These are phyloP conservation scores for Trypanosomatidae sp. DNA, from an alignment of 208 protist genomes.

Conservation along the genomic window DNA sequence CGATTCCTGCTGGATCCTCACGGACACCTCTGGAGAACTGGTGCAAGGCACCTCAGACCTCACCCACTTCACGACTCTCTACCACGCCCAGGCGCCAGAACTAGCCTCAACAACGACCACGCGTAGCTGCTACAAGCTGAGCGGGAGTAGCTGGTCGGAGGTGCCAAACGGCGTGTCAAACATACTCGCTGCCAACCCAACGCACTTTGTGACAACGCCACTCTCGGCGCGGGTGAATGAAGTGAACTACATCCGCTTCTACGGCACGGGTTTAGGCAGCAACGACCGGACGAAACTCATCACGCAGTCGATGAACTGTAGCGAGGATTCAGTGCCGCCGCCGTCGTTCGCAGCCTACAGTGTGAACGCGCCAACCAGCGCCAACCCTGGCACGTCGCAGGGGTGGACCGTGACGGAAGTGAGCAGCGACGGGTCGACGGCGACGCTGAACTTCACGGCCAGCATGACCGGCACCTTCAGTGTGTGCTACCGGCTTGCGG, in stretches of 20 bases:
- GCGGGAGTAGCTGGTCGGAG: constrained; percentile 65
- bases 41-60: constrained; percentile 53
- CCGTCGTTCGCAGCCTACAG: constrained; percentile 49
- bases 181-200: constrained; percentile 79
- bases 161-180: constrained; percentile 47
- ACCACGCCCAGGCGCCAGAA: constrained; percentile 53
- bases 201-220: constrained; percentile 56
- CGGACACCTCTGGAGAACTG: constrained; percentile 29
- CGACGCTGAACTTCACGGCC: constrained; percentile 65
- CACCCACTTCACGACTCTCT: constrained; percentile 57
- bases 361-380: constrained; percentile 15
- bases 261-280: constrained; percentile 48
- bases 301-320: constrained; percentile 57
- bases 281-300: constrained; percentile 82
- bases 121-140: constrained; percentile 68
- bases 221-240: constrained; percentile 36
- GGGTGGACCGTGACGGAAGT: constrained; percentile 57
- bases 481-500: constrained; percentile 82
- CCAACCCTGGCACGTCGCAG: constrained; percentile 15
- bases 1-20: constrained; percentile 71
- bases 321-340: constrained; percentile 54
- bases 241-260: constrained; percentile 63
- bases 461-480: constrained; percentile 56
- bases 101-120: constrained; percentile 27
- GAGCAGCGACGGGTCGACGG: constrained; percentile 33